Percentiles rank a stretch among this genome's conserved stretches.
Evolutionary conservation across 257 asterid genomes (phyloP).

Genomic region (Solanum arcanum): DNA sequence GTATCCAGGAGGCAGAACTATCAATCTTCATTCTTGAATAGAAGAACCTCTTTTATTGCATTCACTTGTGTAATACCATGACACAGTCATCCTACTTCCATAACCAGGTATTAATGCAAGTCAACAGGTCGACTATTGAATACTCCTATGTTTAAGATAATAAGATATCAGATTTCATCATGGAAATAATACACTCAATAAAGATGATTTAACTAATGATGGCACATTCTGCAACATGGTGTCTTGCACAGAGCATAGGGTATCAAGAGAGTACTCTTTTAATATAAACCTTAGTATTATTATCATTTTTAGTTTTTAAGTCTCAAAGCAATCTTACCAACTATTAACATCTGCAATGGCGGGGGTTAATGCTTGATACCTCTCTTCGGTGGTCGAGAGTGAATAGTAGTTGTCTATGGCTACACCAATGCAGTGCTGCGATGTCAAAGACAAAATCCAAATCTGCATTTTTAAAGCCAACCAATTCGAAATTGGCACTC

Average conservation of each 20-base stretch:
- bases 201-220: slow-evolving; percentile 31
- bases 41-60: not conserved
- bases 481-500: slow-evolving; percentile 98
- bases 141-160: slow-evolving; percentile 8
- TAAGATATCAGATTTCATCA: slow-evolving; percentile 3
- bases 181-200: slow-evolving; percentile 21
- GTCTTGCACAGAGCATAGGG: slow-evolving; percentile 47
- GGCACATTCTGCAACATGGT: slow-evolving; percentile 33
- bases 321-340: slow-evolving; percentile 99
- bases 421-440: slow-evolving; percentile 96
- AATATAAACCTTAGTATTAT: slow-evolving; percentile 37
- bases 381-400: slow-evolving; percentile 85
- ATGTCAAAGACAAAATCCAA: slow-evolving; percentile 81
- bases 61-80: not conserved
- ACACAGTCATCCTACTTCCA: not conserved
- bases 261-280: slow-evolving; percentile 41
- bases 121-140: slow-evolving; percentile 3
- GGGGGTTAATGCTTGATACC: slow-evolving; percentile 92
- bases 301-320: slow-evolving; percentile 68
- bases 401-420: slow-evolving; percentile 81
- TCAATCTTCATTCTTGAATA: not conserved
- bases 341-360: slow-evolving; percentile 86
- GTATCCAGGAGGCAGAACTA: not conserved
- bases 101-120: slow-evolving; percentile 9
- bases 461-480: slow-evolving; percentile 99